Percentiles rank a stretch among this genome's conserved stretches.
Evolutionary conservation across 129 eudicot species (phyloP).

Genomic region (Artemisia annua): DNA sequence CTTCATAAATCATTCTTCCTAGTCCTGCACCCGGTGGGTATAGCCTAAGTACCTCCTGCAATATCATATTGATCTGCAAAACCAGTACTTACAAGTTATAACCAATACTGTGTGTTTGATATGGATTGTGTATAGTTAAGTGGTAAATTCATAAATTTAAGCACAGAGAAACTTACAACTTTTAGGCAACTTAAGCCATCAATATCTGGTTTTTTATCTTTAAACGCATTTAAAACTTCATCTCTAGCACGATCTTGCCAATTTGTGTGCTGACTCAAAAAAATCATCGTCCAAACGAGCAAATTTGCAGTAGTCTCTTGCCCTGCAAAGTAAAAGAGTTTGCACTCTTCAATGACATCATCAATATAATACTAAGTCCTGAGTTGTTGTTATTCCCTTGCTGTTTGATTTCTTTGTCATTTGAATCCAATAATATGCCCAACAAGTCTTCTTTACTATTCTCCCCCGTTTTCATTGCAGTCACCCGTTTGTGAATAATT

Average conservation of each 20-base stretch:
- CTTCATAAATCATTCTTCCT: constrained; percentile 27
- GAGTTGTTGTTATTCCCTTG: constrained; percentile 12
- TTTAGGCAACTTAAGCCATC: constrained; percentile 40
- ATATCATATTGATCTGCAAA: constrained; percentile 36
- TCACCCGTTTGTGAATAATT: constrained; percentile 20
- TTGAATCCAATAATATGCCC: constrained; percentile 34
- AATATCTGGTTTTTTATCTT: constrained; percentile 25
- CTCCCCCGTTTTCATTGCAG: constrained; percentile 11
- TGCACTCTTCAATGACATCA: constrained; percentile 42
- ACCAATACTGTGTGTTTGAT: not conserved
- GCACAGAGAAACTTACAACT: constrained; percentile 22
- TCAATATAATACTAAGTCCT: constrained; percentile 31
- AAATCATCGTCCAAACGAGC: constrained; percentile 43
- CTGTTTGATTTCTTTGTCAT: constrained; percentile 30
- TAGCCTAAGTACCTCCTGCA: constrained; percentile 43
- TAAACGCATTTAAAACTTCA: constrained; percentile 31
- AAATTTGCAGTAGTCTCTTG: constrained; percentile 42
- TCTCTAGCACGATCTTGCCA: constrained; percentile 47
- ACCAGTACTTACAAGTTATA: not conserved
- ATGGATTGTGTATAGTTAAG: not conserved
- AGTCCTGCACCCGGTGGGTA: constrained; percentile 27
- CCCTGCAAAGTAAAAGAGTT: constrained; percentile 41
- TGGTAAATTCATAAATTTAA: not conserved
- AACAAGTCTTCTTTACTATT: constrained; percentile 24
- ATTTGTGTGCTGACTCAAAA: constrained; percentile 27